A percentile compares a stretch with the other conserved stretches of the same genome.
Conservation (phyloP, 768 basidiomycete genomes). For the Suillus americanus region DNA sequence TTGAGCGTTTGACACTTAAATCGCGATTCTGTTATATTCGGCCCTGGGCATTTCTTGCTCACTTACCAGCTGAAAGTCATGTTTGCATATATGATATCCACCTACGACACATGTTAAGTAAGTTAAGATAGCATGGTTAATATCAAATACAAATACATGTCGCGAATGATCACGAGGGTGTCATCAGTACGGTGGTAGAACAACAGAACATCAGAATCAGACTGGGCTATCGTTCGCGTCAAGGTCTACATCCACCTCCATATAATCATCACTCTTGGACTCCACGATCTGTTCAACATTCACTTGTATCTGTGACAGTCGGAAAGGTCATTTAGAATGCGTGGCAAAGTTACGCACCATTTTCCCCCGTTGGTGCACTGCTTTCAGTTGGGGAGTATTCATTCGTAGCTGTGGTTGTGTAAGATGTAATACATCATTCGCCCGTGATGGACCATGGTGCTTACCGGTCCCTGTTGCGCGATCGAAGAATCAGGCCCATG, state of each 20-base stretch:
- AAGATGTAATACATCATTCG: neutral
- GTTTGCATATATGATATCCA: conserved; percentile 43
- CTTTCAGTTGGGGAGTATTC: neutral
- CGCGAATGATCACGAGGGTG: neutral
- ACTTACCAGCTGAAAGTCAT: conserved; percentile 44
- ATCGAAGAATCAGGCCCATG: neutral
- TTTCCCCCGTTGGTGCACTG: neutral
- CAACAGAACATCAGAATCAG: neutral
- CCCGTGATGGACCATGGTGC: neutral
- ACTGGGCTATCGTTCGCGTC: neutral
- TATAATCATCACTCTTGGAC: conserved; percentile 14
- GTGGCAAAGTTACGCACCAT: conserved; percentile 13
- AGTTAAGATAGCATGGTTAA: neutral
- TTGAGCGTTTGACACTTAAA: neutral
- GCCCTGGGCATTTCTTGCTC: conserved; percentile 48
- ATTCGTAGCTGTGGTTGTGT: conserved; percentile 7
- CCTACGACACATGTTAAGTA: neutral
- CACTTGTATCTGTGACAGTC: conserved; percentile 18
- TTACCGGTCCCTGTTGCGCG: neutral
- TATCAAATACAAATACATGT: neutral
- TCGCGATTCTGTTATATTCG: neutral
- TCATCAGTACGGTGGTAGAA: neutral
- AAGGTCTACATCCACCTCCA: neutral
- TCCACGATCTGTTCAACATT: conserved; percentile 17
- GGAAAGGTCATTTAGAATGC: neutral